Evolutionary conservation across 176 grass and related monocot species (phyloP).

Genomic region (Musa beccarii): DNA sequence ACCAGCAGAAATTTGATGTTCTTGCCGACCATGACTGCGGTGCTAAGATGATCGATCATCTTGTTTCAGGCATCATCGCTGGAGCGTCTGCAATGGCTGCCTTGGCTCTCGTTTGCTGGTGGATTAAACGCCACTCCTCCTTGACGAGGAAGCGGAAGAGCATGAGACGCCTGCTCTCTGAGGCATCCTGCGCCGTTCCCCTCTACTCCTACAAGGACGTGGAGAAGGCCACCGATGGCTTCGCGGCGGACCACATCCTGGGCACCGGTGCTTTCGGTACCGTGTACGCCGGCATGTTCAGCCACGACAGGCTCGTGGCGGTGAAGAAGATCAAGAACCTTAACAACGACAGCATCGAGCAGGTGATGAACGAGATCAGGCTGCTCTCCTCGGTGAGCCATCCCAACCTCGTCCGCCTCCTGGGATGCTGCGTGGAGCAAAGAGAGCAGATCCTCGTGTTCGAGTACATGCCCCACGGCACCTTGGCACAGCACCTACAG

Average conservation of each 20-base stretch:
- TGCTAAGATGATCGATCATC: too few relatives aligned
- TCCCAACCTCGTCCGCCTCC: constrained; percentile 26
- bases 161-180: too few relatives aligned
- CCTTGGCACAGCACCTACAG: constrained; percentile 55
- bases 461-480: constrained; percentile 21
- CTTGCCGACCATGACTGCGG: too few relatives aligned
- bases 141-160: too few relatives aligned
- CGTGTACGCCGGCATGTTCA: constrained; percentile 24
- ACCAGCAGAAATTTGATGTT: too few relatives aligned
- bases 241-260: constrained; percentile 19
- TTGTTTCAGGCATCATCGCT: too few relatives aligned
- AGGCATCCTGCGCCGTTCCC: too few relatives aligned
- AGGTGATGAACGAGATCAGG: constrained; percentile 22
- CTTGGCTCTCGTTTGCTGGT: too few relatives aligned
- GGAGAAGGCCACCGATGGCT: constrained; percentile 17
- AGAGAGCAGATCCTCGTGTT: constrained; percentile 31
- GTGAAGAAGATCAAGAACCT: constrained; percentile 20
- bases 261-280: constrained; percentile 26
- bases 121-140: too few relatives aligned
- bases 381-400: constrained; percentile 28
- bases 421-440: constrained; percentile 30
- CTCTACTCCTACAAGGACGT: constrained; percentile 9
- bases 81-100: too few relatives aligned
- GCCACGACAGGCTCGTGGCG: constrained; percentile 17
- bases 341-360: constrained; percentile 22